Percentiles rank a stretch among this genome's conserved stretches.
Conservation (phyloP, 164 flowering plant species). For the Nelumbo lutea region DNA sequence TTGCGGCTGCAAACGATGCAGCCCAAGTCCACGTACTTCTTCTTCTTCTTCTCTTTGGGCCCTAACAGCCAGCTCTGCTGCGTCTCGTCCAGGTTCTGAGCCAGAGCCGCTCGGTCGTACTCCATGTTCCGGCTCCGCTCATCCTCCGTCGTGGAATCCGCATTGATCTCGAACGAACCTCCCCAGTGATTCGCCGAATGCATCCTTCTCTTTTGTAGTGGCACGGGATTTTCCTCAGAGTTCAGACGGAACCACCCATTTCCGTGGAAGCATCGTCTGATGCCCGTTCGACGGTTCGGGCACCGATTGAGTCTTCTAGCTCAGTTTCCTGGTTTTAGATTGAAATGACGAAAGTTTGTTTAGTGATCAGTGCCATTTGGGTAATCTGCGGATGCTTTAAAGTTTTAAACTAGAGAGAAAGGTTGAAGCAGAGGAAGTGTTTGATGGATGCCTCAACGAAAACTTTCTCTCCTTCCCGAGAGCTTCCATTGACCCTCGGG, state of each 20-base stretch:
- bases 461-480: not conserved
- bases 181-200: conserved; percentile 61
- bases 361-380: too few species aligned
- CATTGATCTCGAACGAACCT: conserved; percentile 60
- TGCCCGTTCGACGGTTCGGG: not conserved
- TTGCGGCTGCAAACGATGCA: conserved; percentile 57
- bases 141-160: conserved; percentile 28
- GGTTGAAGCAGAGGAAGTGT: not conserved
- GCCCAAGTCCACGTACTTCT: conserved; percentile 72
- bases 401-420: not conserved
- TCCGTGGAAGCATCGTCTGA: not conserved
- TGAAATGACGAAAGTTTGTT: too few species aligned
- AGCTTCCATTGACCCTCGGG: not conserved
- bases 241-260: not conserved
- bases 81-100: conserved; percentile 45
- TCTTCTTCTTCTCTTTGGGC: conserved; percentile 45
- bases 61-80: conserved; percentile 78
- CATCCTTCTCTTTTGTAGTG: conserved; percentile 25
- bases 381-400: not conserved
- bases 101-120: conserved; percentile 46
- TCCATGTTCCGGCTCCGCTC: conserved; percentile 36
- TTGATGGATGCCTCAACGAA: conserved; percentile 3
- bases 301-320: too few species aligned
- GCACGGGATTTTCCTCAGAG: not conserved
- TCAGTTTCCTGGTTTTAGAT: too few species aligned